Base-by-base conservation (phyloP, 257 asterid genomes). In the Rauvolfia tetraphylla region DNA sequence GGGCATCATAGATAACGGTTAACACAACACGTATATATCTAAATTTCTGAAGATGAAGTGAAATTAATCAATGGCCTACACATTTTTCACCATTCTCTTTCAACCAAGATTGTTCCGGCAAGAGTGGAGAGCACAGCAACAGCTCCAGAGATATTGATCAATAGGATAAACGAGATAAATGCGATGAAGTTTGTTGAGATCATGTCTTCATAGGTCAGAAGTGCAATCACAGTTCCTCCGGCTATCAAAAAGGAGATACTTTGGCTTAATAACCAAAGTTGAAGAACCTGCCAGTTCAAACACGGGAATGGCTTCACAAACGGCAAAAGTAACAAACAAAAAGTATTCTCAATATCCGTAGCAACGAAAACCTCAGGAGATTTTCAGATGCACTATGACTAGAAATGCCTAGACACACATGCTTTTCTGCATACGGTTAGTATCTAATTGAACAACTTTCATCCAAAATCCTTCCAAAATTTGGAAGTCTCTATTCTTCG, bases 91-190 rank as follows among this genome's bases (percentile, higher is more conserved):
- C 98, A 95, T 88, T 95, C 98, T 86, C 98, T 82, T 88, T 95
- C 98, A 3, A 95, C 75, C 89, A 95, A 84, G 82, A 95, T 92
- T 72, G 98, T 91, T 71, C 98, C 98, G 0, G 96, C 93, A 75
- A 95, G 92, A 78, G 98, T 81, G 17, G 98, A 91, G 51, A 95
- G 97, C 86, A 90, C 88, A 23, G 83, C 98, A 72, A 83, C 82
- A 72, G 96, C 98, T 81, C 98, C 98, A 7, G 96, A 85, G 80
- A 89, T 66, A 36, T 90, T 91, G 77, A 92, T 87, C 33, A 90
- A 51, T 13, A 88, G 14, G 46, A 91, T 75, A 25, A 95, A 86
- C 31, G 84, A 82, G 25, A 86, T 9, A 82, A 95, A 92, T 7
- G 81, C 82, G 15, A 25, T 6, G 29, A 82, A 82, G 73, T 91